Percentiles rank a stretch among this genome's conserved stretches.
These are phyloP conservation scores for Trametes polyzona DNA, from an alignment of 1,284 basidiomycete species.

Conservation along the genomic window DNA sequence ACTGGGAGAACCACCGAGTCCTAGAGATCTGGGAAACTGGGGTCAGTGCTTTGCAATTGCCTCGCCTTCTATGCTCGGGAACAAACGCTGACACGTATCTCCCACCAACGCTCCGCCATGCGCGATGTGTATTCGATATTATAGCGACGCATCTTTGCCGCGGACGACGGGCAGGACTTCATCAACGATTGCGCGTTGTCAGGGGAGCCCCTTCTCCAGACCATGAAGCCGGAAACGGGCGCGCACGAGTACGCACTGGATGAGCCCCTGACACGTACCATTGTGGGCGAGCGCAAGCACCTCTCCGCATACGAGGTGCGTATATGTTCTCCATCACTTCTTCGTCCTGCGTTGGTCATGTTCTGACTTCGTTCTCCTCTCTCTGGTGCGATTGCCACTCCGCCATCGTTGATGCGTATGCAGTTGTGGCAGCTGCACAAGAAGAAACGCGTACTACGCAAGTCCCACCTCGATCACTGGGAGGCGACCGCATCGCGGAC, in stretches of 20 bases:
- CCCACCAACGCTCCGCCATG: too few relatives aligned
- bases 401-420: background rate
- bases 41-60: constrained; percentile 38
- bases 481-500: constrained; percentile 43
- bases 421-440: constrained; percentile 50
- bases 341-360: constrained; percentile 19
- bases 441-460: constrained; percentile 41
- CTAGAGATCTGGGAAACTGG: constrained; percentile 55
- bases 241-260: constrained; percentile 35
- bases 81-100: too few relatives aligned
- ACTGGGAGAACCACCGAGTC: constrained; percentile 59
- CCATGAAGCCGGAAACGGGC: constrained; percentile 34
- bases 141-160: constrained; percentile 38
- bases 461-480: constrained; percentile 52
- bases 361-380: constrained; percentile 8
- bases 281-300: constrained; percentile 34
- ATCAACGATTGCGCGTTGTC: constrained; percentile 33
- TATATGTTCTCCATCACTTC: too few relatives aligned
- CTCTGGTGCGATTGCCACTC: background rate
- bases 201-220: constrained; percentile 38
- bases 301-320: constrained; percentile 36
- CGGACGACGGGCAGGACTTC: constrained; percentile 38
- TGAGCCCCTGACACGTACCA: constrained; percentile 29
- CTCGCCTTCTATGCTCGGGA: background rate
- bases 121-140: too few relatives aligned